Percentiles rank a stretch among this genome's conserved stretches.
These are phyloP conservation scores for Thielaviopsis populi DNA, from an alignment of 2,329 filamentous ascomycete genomes.

Conservation along the genomic window DNA sequence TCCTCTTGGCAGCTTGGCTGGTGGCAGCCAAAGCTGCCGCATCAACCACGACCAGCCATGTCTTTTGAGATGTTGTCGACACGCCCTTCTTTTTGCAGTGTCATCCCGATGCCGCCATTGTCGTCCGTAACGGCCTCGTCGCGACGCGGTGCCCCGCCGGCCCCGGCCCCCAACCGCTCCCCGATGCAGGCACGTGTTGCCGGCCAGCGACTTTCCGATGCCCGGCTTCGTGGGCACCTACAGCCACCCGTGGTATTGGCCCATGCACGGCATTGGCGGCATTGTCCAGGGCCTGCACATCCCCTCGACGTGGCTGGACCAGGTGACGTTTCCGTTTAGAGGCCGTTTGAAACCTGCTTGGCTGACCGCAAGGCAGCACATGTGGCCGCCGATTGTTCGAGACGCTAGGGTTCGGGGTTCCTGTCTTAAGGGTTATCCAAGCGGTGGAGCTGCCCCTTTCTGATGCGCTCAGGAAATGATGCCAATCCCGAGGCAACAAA, in stretches of 20 bases:
- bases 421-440: too few species aligned
- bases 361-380: too few species aligned
- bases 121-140: constrained; percentile 7
- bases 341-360: constrained; percentile 48
- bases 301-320: constrained; percentile 45
- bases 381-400: too few species aligned
- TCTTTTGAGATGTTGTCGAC: constrained; percentile 4
- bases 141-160: neutral
- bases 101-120: neutral
- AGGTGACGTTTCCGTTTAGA: constrained; percentile 51
- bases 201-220: constrained; percentile 36
- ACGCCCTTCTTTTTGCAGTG: neutral
- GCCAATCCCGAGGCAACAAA: too few species aligned
- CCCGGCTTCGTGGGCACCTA: constrained; percentile 52
- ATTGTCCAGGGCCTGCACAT: constrained; percentile 37
- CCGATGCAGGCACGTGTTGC: constrained; percentile 22
- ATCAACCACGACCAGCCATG: neutral
- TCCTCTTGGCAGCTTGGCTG: neutral
- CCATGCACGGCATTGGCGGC: constrained; percentile 34
- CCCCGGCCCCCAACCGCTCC: neutral
- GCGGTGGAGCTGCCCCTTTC: too few species aligned
- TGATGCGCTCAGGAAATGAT: too few species aligned
- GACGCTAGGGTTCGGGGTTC: too few species aligned
- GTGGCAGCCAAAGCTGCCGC: neutral
- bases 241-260: constrained; percentile 48